These are phyloP conservation scores for Boletus vinaceobasis DNA, from an alignment of 768 basidiomycete genomes.

Conservation along the genomic window DNA sequence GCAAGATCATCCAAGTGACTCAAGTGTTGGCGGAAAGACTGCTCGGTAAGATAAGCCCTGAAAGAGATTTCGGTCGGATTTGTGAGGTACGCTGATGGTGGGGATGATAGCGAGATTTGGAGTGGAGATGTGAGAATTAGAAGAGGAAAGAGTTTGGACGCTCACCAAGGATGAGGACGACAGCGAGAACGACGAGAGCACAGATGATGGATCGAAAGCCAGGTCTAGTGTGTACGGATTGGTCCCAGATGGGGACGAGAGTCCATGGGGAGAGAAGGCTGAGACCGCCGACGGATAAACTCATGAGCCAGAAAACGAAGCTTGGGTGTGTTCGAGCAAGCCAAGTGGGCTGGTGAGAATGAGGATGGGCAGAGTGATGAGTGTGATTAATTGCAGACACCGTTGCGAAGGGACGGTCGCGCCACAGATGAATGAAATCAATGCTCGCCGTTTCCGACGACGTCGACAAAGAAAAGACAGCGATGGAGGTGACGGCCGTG, in stretches of 20 bases:
- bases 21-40: conserved; percentile 92
- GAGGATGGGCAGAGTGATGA: conserved; percentile 28
- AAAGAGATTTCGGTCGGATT: conserved; percentile 95
- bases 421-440: conserved; percentile 8
- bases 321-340: conserved; percentile 38
- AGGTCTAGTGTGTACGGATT: conserved; percentile 50
- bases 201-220: conserved; percentile 72
- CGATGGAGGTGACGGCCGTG: not conserved
- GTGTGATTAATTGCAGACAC: conserved; percentile 38
- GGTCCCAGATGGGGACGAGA: conserved; percentile 49
- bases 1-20: conserved; percentile 72
- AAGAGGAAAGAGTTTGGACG: conserved; percentile 9
- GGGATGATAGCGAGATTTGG: not conserved
- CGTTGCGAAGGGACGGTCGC: conserved; percentile 31
- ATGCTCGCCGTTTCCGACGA: conserved; percentile 16
- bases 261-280: conserved; percentile 58
- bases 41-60: conserved; percentile 93
- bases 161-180: conserved; percentile 72
- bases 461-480: conserved; percentile 13
- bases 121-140: not conserved
- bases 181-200: conserved; percentile 62
- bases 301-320: conserved; percentile 56
- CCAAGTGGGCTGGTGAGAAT: conserved; percentile 34
- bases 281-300: conserved; percentile 60
- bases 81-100: conserved; percentile 77